phyloP scores from a whole-genome alignment of 2,329 filamentous ascomycete species.

The Penicillium sp. region DNA sequence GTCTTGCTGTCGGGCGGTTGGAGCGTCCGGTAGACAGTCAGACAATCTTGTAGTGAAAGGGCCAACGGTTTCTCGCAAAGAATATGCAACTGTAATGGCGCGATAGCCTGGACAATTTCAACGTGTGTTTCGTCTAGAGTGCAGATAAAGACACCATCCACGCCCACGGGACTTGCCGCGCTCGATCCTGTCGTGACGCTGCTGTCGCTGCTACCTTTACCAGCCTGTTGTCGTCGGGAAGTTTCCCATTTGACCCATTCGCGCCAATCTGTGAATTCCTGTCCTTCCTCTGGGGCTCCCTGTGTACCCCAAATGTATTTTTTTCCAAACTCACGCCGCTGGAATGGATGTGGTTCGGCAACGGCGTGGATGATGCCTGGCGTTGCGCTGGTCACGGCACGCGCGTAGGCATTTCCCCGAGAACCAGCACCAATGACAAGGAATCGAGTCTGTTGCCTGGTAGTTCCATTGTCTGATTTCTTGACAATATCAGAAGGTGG shows the following conservation, averaged over 20 bases:
- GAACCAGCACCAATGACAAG: constrained; percentile 83
- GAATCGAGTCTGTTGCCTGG: constrained; percentile 56
- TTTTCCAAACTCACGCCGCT: constrained; percentile 71
- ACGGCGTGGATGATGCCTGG: constrained; percentile 75
- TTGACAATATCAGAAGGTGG: constrained; percentile 4
- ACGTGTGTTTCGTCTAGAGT: constrained; percentile 89
- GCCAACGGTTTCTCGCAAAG: constrained; percentile 96
- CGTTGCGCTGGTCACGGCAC: constrained; percentile 66
- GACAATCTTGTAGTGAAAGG: constrained; percentile 75
- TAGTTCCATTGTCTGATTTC: neutral
- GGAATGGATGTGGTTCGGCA: constrained; percentile 79
- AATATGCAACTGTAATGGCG: constrained; percentile 73
- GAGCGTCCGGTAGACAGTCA: constrained; percentile 64
- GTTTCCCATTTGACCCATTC: constrained; percentile 77
- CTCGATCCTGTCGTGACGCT: constrained; percentile 32
- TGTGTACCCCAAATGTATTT: constrained; percentile 72
- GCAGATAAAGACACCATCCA: constrained; percentile 71
- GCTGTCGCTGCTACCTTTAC: constrained; percentile 23
- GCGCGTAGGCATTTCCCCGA: constrained; percentile 74
- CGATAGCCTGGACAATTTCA: constrained; percentile 75
- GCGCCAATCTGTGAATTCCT: constrained; percentile 74
- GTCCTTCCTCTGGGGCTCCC: constrained; percentile 57
- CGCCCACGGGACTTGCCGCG: constrained; percentile 52
- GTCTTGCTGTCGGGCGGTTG: constrained; percentile 25
- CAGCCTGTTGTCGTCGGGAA: constrained; percentile 59